Base-by-base conservation (phyloP, 768 basidiomycete genomes). In the Clitopilus hobsonii region DNA sequence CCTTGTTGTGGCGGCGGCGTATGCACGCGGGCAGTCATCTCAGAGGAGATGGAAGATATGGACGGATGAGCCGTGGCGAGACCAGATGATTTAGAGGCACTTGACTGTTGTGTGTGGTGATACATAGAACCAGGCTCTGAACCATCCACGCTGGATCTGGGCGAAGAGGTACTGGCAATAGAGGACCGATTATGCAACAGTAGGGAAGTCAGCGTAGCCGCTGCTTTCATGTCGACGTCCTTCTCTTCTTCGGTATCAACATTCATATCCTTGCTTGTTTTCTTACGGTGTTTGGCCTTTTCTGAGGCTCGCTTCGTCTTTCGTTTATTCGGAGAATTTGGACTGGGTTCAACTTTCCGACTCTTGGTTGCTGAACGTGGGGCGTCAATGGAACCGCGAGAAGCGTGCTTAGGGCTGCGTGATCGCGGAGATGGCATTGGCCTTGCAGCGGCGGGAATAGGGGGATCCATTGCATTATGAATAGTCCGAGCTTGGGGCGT, bases 151-250 rank as follows among this genome's bases (percentile, higher is more conserved):
- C 85, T 89, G 6, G 86, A 88, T 54, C 87, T 80, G 50, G 89
- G 88, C 5, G 87, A 89, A 24, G 83, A 79, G 45, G 77, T 79
- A 65, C 82, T 83, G 23, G 76, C 72, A 13, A 84, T 80, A 8
- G 84, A 83, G 18, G 85, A 83, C 49, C 83, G 76, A 54, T 86
- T 79, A 56, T 86, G 80, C 55, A 88, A 74, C 54, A 86, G 74
- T 54, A 91, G 74, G 10, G 84, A 84, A 0, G 90, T 91, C 59
- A 92, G 73, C 7, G 90, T 88, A 24, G 86, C 88, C 6, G 89
- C 90, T 36, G 89, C 90, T 67, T 91, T 88, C 80, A 91, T 87
- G 67, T 90, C 89, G 50, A 86, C 75, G 61, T 85, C 86, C 11
- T 75, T 80, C 41, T 45, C 41, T 45, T 45, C 41, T 55, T 82